Base-by-base conservation (phyloP, 768 basidiomycete genomes). In the Leccinum subtestaceum region DNA sequence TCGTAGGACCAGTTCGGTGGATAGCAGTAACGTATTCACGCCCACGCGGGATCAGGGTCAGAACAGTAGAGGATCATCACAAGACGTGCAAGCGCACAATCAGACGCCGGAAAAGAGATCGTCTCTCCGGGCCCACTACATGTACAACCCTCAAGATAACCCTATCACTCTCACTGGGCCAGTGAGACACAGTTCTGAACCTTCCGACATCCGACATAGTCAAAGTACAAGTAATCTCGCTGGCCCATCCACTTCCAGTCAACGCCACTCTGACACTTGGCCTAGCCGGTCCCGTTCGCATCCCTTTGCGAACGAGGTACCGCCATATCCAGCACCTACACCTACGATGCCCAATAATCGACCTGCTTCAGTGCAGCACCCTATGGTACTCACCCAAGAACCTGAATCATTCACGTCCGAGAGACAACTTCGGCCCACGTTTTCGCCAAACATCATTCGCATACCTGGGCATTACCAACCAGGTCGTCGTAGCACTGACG, bases 361-460 rank as follows among this genome's bases (percentile, higher is more conserved):
- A 12, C 58, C 63, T 21, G 31, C 59, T 19, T 63, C 64, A 43
- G 48, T 5, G 13, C 63, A 64, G 19, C 68, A 60, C 17, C 12
- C 58, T 12, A 0, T 54, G 10, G 40, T 43, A 23, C 61, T 70
- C 53, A 65, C 65, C 10, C 63, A 64, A 34, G 68, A 74, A 53
- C 72, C 71, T 1, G 80, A 83, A 56, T 76, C 77, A 3, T 88
- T 80, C 64, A 87, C 81, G 0, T 68, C 81, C 6, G 76, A 74
- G 57, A 74, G 68, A 19, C 80, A 84, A 13, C 80, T 89, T 17
- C 81, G 84, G 47, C 77, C 86, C 1, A 89, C 89, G 1, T 91
- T 90, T 64, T 85, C 86, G 2, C 65, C 82, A n/a, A 82, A 76
- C 56, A 86, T 89, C 68, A 76, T 90, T 32, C 85, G 89, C 51